Evolutionary conservation across 352 stramenopile species (phyloP).

Genomic region (Phytophthora pini): DNA sequence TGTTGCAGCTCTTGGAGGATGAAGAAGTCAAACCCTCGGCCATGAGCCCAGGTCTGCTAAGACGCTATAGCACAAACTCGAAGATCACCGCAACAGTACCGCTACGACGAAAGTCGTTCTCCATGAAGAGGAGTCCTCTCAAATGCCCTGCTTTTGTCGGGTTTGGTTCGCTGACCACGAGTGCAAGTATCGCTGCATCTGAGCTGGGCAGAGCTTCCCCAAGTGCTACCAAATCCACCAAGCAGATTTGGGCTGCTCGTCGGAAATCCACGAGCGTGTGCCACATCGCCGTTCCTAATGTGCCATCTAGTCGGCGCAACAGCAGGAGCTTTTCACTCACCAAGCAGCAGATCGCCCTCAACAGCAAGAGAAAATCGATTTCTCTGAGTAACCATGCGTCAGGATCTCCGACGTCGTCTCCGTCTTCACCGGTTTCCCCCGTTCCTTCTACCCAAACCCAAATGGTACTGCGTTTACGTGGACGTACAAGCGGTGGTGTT

Average conservation of each 20-base stretch:
- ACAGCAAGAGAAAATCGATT: slow-evolving; percentile 25
- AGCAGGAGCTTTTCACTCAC: slow-evolving; percentile 32
- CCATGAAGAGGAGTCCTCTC: slow-evolving; percentile 63
- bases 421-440: slow-evolving; percentile 17
- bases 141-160: slow-evolving; percentile 37
- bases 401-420: slow-evolving; percentile 13
- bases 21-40: slow-evolving; percentile 19
- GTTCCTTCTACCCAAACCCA: slow-evolving; percentile 39
- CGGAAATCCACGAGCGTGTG: slow-evolving; percentile 69
- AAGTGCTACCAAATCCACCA: slow-evolving; percentile 9
- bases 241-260: slow-evolving; percentile 40
- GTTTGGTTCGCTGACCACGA: neutral
- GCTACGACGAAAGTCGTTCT: slow-evolving; percentile 69
- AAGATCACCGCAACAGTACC: slow-evolving; percentile 50
- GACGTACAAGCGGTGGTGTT: slow-evolving; percentile 52
- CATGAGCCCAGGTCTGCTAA: slow-evolving; percentile 3
- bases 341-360: slow-evolving; percentile 29
- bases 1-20: slow-evolving; percentile 38
- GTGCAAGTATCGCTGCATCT: slow-evolving; percentile 2
- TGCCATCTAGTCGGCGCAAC: slow-evolving; percentile 15
- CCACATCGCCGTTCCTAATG: slow-evolving; percentile 11
- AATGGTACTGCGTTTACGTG: slow-evolving; percentile 65
- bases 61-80: slow-evolving; percentile 40
- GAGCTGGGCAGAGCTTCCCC: slow-evolving; percentile 12
- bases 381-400: slow-evolving; percentile 15